phyloP scores from a whole-genome alignment of 257 asterid genomes.

The Verbena officinalis region DNA sequence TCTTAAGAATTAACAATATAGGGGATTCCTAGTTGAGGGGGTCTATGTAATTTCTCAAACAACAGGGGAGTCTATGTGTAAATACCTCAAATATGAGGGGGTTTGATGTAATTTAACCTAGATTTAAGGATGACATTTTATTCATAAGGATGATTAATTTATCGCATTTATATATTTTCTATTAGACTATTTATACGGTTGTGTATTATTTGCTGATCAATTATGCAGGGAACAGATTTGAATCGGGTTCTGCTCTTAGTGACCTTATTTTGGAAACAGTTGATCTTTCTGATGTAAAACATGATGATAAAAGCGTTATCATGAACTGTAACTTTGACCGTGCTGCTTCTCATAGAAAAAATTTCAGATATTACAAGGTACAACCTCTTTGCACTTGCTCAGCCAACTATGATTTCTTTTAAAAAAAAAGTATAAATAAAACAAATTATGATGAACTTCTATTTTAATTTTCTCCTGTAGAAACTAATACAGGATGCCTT shows the following conservation, averaged over 20 bases:
- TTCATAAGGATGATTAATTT: no score
- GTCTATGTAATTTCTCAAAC: no score
- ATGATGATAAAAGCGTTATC: slow-evolving; percentile 30
- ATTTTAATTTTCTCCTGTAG: slow-evolving; percentile 35
- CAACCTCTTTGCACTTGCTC: slow-evolving; percentile 11
- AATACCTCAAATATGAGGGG: no score
- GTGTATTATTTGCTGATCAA: slow-evolving; percentile 9
- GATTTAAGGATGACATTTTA: no score
- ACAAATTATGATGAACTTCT: not conserved
- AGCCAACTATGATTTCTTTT: not conserved
- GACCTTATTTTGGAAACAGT: slow-evolving; percentile 58
- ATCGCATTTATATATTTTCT: not conserved
- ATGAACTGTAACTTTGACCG: slow-evolving; percentile 27
- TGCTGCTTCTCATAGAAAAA: slow-evolving; percentile 44
- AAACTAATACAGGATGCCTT: slow-evolving; percentile 61
- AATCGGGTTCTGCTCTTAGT: slow-evolving; percentile 25
- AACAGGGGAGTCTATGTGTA: no score
- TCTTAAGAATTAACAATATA: no score
- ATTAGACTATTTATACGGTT: not conserved
- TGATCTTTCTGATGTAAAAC: slow-evolving; percentile 50
- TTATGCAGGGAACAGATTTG: slow-evolving; percentile 38
- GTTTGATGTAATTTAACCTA: no score
- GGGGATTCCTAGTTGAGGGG: no score
- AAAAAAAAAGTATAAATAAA: not conserved
- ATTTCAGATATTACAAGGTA: slow-evolving; percentile 74